Base-by-base conservation (phyloP, 495 filamentous ascomycete genomes). In the Cladorrhinum samala region DNA sequence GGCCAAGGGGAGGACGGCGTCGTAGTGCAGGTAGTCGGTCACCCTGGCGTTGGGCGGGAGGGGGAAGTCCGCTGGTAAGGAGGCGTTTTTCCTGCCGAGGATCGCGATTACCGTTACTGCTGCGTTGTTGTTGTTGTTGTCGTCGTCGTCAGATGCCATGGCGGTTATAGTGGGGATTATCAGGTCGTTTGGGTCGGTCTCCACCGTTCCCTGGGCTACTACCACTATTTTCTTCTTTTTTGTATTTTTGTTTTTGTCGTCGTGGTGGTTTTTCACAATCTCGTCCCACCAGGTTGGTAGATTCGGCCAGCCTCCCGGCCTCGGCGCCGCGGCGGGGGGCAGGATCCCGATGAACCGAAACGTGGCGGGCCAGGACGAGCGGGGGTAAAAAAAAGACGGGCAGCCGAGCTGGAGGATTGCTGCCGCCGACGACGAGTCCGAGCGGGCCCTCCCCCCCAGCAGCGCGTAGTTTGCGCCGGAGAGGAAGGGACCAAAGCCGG, bases 341-440 rank as follows among this genome's bases (percentile, higher is more conserved):
- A 69, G 54, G 14, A 60, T 50, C 1, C 72, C 72, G 1, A 66
- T 55, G 54, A 73, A 71, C 43, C 41, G 49, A 49, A 72, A 66
- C 5, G 49, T 53, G 0, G 40, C 2, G 2, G 67, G 72, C 45
- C 61, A 68, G 11, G 6, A 5, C 51, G 53, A 57, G 13, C 66
- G 59, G 9, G 70, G 66, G 37, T 68, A 71, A 45, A 70, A 68
- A 16, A 66, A 61, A 0, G 56, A 57, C 1, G 65, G 66, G 4
- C 65, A 59, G 38, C 68, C 70, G 38, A 72, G 59, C 49, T 73
- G 72, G 27, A 72, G 46, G 43, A 71, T 64, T 16, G 66, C 61
- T 14, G 53, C 54, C n/a, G 65, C 61, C 13, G 53, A 55, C 1
- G 11, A n/a, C n/a, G n/a, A n/a, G n/a, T n/a, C n/a, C n/a, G n/a